Conservation (phyloP, 495 filamentous ascomycete genomes). For the Penicillium taxi region DNA sequence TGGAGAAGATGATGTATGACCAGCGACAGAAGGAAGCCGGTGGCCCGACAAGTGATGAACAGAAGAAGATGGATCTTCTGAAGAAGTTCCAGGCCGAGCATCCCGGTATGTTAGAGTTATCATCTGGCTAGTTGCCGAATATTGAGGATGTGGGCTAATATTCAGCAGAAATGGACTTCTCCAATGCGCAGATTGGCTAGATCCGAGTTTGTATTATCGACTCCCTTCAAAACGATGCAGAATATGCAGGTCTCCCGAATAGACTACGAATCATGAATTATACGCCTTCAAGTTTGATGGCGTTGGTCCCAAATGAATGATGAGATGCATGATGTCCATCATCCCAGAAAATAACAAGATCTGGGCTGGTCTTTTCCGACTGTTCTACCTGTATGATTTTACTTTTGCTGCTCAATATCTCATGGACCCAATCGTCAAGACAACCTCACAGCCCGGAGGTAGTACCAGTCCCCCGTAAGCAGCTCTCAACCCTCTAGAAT, state of each 20-base stretch:
- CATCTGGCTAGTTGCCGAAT: neutral
- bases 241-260: neutral
- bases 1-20: constrained; percentile 99
- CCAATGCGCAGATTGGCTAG: constrained; percentile 39
- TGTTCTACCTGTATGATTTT: too few relatives aligned
- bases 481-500: too few relatives aligned
- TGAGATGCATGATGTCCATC: constrained; percentile 12
- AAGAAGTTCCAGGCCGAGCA: constrained; percentile 83
- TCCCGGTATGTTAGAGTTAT: constrained; percentile 74
- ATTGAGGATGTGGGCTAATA: constrained; percentile 5
- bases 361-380: too few relatives aligned
- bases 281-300: constrained; percentile 4
- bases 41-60: constrained; percentile 79
- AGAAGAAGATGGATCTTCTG: constrained; percentile 84
- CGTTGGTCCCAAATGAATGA: constrained; percentile 8
- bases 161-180: constrained; percentile 43
- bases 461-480: too few relatives aligned
- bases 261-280: constrained; percentile 25
- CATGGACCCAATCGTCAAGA: too few relatives aligned
- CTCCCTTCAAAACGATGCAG: neutral
- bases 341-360: too few relatives aligned
- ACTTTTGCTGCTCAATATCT: too few relatives aligned
- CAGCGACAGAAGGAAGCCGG: constrained; percentile 95
- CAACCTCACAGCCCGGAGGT: too few relatives aligned
- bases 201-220: neutral